Conservation (phyloP, 306 rosid species). For the Vigna hirtella region DNA sequence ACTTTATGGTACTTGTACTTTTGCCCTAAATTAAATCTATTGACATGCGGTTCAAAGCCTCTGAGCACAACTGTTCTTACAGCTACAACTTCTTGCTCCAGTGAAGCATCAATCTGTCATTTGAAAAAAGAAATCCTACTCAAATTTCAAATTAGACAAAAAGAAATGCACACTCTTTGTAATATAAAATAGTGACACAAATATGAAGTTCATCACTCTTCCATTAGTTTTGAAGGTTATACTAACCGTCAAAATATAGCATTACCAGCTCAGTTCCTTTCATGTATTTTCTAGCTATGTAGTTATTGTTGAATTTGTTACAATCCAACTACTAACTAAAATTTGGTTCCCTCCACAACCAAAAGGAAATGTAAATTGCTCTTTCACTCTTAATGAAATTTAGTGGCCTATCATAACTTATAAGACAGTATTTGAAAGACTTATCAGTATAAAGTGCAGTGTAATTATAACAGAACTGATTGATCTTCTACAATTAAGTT, state of each 20-base stretch:
- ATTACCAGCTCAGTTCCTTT: no score
- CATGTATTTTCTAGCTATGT: no score
- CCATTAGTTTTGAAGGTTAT: no score
- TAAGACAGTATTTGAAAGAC: constrained; percentile 6
- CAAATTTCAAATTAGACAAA: background rate
- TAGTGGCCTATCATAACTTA: background rate
- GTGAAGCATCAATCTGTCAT: constrained; percentile 74
- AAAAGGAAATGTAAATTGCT: background rate
- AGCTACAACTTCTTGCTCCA: constrained; percentile 83
- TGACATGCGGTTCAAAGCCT: constrained; percentile 70
- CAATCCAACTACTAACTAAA: no score
- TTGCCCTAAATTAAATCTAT: constrained; percentile 80
- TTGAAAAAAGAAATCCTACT: background rate
- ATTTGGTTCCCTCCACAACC: no score
- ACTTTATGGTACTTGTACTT: constrained; percentile 89
- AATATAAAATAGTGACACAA: no score
- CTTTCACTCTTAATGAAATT: background rate
- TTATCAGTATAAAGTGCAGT: no score
- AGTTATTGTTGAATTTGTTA: no score
- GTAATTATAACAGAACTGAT: constrained; percentile 6
- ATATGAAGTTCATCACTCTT: no score
- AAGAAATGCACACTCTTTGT: background rate
- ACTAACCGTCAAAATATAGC: no score
- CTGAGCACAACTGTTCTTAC: constrained; percentile 63
- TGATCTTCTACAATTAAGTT: constrained; percentile 18